Conservation (phyloP, 495 filamentous ascomycete genomes). For the Aspergillus coremiiformis region DNA sequence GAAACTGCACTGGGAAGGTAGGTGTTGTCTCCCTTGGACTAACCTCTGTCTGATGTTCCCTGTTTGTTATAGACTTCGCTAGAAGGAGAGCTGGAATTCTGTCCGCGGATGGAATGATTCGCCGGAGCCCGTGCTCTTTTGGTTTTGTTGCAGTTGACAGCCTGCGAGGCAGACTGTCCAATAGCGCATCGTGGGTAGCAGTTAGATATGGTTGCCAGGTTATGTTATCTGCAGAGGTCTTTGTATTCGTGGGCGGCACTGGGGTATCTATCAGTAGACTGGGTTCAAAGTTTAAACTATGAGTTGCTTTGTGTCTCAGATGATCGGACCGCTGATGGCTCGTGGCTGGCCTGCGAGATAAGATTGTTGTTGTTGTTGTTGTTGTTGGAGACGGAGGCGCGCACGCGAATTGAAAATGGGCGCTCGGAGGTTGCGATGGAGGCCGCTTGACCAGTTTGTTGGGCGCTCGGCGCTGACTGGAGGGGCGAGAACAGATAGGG, state of each 20-base stretch:
- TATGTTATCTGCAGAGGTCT: conserved; percentile 13
- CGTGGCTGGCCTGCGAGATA: conserved; percentile 70
- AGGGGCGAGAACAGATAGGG: conserved; percentile 48
- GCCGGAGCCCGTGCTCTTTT: conserved; percentile 21
- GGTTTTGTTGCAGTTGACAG: conserved; percentile 23
- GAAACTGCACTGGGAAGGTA: conserved; percentile 25
- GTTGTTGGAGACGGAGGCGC: conserved; percentile 42
- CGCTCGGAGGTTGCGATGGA: conserved; percentile 51
- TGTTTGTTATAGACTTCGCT: conserved; percentile 29
- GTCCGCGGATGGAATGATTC: conserved; percentile 20
- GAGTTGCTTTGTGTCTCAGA: conserved; percentile 43
- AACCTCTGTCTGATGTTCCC: conserved; percentile 2
- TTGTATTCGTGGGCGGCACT: conserved; percentile 12
- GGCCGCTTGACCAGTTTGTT: conserved; percentile 90
- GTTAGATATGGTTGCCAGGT: conserved; percentile 44
- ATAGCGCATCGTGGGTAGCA: conserved; percentile 25
- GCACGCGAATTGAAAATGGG: conserved; percentile 22
- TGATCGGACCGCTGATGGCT: conserved; percentile 80
- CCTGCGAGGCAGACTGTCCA: conserved; percentile 30
- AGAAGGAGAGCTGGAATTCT: conserved; percentile 33
- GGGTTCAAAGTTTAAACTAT: conserved; percentile 27
- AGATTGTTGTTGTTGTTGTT: conserved; percentile 41
- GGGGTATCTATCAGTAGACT: conserved; percentile 12
- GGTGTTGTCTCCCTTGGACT: conserved; percentile 2
- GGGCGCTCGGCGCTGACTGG: conserved; percentile 45